Evolutionary conservation across 2,329 filamentous ascomycete species (phyloP), one percentile per base, ranked within the genome.

Genomic region (Chaetomium sp.): DNA sequence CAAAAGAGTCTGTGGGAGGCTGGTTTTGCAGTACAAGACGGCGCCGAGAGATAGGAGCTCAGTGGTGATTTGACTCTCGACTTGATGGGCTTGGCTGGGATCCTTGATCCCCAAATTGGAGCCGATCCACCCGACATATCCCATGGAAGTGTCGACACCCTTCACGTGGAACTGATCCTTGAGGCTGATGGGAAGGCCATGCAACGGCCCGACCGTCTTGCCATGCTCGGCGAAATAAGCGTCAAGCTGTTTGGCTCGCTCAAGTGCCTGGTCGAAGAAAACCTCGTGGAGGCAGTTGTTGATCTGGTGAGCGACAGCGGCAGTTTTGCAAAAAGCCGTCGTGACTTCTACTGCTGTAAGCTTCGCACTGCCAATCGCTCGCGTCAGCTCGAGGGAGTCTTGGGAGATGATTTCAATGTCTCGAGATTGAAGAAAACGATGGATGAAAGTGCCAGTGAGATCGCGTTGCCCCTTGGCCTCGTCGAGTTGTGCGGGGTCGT

Each of bases 131-230:
- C 58, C 64, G 1, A 67, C 64, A 40, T 70, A 68, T 1, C 70
- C 73, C 66, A 73, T 73, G 0, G 70, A 68, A 0, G 72, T 80
- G 57, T 81, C 77, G 3, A 79, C 70, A 1, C 75, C 76, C 65
- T 67, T 65, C 43, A 72, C 63, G 38, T 67, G 59, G 59, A 77
- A 75, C 52, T 76, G 72, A 48, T 78, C 72, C 55, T 76, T 79
- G 40, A 79, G 59, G 36, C 71, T 74, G 48, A 87, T 72, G 0
- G 83, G 82, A 0, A 87, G 71, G 6, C 84, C 83, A 63, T 86
- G 82, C 0, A 87, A 71, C 1, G 83, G 82, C 0, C 83, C 84
- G 2, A 79, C 64, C 1, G 76, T 70, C 48, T 66, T 69, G 0
- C 70, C 71, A 32, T 76, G 67, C 14, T 71, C 59, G 8, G 66